Evolutionary conservation across 768 basidiomycete genomes (phyloP), one percentile per base, ranked within the genome.

Genomic region (Neoboletus subvelutipes): DNA sequence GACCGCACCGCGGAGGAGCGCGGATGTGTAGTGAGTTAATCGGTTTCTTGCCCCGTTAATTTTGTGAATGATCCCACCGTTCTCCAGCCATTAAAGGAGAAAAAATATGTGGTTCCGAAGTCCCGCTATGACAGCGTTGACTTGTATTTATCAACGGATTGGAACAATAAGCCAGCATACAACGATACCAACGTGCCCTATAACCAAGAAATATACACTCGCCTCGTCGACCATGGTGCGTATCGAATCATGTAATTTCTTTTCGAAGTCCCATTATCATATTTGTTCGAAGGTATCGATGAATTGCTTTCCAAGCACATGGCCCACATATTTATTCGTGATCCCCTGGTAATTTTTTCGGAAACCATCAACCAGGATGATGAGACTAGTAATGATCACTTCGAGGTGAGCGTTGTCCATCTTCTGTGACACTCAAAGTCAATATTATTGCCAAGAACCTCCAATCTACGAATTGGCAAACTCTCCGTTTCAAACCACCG

Each of bases 391-490:
- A 92, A 83, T 58, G 97, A 98, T 69, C 97, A 99, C 70, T 98
- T 98, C 60, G 97, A 99, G 81, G 93, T 92, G 62, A n/a, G 58
- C 20, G 36, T 31, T 40, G 4, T 33, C 28, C 31, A n/a, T 58
- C 40, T 28, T 49, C 4, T 39, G 11, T 42, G 20, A 41, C 13
- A 20, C 13, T 28, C 8, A 3, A 34, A 57, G 40, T 61, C 52
- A 50, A 58, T 29, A 28, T 28, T 10, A 4, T 42, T 40, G 49
- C 6, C 1, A 71, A 96, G 90, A 98, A 98, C 67, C 88, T 99
- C 26, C 97, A 99, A 83, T 98, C 97, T 2, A 99, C 97, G 5
- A 99, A 99, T 67, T 99, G 97, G 97, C 97, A 99, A 75, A 98
- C 97, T 0, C 79, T 99, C 33, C 85, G 97, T 47, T 99, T 99